Conservation (phyloP, 2,329 filamentous ascomycete species). For the Trichoderma polysporum region DNA sequence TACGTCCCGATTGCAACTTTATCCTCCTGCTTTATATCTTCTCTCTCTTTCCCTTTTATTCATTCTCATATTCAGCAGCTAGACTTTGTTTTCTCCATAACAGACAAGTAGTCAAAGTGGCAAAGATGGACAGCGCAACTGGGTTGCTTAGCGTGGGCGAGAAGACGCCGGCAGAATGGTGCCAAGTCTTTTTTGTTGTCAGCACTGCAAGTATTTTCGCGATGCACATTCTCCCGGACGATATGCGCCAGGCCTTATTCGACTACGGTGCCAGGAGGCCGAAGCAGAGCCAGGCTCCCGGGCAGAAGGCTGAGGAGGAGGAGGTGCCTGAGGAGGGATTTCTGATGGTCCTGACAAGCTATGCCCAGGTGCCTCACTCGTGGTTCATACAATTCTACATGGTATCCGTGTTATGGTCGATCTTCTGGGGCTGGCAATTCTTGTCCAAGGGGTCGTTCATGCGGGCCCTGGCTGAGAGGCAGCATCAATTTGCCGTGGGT, state of each 20-base stretch:
- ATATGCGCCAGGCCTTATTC: constrained; percentile 46
- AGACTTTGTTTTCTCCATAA: neutral
- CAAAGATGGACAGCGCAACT: neutral
- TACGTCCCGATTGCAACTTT: too few species aligned
- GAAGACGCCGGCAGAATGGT: constrained; percentile 35
- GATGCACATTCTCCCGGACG: constrained; percentile 45
- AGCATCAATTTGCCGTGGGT: constrained; percentile 27
- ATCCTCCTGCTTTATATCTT: neutral
- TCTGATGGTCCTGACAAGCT: constrained; percentile 33
- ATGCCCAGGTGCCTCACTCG: constrained; percentile 71
- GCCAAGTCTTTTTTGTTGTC: constrained; percentile 50
- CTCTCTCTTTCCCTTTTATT: neutral
- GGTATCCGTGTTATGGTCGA: constrained; percentile 64
- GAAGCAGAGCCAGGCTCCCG: constrained; percentile 26
- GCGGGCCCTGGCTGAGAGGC: constrained; percentile 43
- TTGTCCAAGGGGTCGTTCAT: constrained; percentile 54
- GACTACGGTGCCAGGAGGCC: constrained; percentile 51
- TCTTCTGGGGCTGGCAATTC: constrained; percentile 73
- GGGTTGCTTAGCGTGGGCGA: neutral
- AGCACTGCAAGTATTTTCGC: constrained; percentile 40
- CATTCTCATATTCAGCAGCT: neutral
- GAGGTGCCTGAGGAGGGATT: neutral
- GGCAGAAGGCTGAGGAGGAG: constrained; percentile 24
- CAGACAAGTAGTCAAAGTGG: neutral
- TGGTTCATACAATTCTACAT: constrained; percentile 92